A percentile compares a stretch with the other conserved stretches of the same genome.
Evolutionary conservation across 768 basidiomycete species (phyloP).

Genomic region (Suillus ampliporus): DNA sequence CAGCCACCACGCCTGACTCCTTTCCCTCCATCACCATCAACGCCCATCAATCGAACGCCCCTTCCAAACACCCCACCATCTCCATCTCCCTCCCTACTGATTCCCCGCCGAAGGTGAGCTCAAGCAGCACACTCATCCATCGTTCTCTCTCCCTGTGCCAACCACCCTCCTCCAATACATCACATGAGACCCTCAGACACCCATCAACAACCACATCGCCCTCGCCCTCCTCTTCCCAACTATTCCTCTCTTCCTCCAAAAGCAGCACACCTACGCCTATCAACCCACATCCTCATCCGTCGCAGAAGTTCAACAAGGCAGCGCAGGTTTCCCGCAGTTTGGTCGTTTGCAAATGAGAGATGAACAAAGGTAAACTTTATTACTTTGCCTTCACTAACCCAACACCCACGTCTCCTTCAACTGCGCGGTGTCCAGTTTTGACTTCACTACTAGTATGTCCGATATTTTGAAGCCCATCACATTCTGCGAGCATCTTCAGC

Average conservation of each 20-base stretch:
- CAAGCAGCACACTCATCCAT: not conserved
- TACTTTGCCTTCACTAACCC: conserved; percentile 22
- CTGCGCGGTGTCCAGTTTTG: conserved; percentile 22
- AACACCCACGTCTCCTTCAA: conserved; percentile 31
- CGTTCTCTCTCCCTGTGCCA: not conserved
- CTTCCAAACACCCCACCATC: conserved; percentile 18
- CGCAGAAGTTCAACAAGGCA: too few species aligned
- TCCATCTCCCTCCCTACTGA: not conserved
- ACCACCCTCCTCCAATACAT: too few species aligned
- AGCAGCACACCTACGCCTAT: not conserved
- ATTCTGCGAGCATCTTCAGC: conserved; percentile 91
- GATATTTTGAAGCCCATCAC: conserved; percentile 72
- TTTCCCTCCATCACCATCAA: not conserved
- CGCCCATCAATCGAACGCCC: not conserved
- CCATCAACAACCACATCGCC: too few species aligned
- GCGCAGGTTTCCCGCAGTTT: not conserved
- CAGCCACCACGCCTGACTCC: not conserved
- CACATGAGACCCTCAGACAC: not conserved
- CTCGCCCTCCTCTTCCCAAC: too few species aligned
- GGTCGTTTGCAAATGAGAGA: conserved; percentile 26
- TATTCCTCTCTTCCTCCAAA: not conserved
- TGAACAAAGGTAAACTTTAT: conserved; percentile 40
- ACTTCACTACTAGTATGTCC: conserved; percentile 25
- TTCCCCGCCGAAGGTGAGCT: not conserved
- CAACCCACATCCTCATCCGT: not conserved